Conservation (phyloP, 805 yeast species). For the Barnettozyma californica region DNA sequence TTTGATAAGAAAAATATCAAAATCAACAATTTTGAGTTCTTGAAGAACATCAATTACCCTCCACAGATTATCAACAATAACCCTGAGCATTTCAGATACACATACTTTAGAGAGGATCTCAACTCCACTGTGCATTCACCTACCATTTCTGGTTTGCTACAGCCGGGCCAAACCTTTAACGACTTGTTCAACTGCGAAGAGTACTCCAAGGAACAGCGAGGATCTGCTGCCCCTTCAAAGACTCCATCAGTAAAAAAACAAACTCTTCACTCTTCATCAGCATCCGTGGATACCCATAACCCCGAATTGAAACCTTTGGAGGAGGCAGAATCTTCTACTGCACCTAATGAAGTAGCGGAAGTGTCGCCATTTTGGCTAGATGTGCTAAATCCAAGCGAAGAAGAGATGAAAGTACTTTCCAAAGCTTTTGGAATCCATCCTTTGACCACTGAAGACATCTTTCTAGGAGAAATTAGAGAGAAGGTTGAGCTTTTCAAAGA, state of each 20-base stretch:
- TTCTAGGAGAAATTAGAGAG: slow-evolving; percentile 89
- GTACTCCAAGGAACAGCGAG: slow-evolving; percentile 12
- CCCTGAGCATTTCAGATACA: slow-evolving; percentile 66
- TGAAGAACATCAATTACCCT: slow-evolving; percentile 32
- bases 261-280: not conserved
- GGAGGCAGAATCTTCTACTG: not conserved
- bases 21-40: slow-evolving; percentile 18
- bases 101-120: slow-evolving; percentile 87
- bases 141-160: slow-evolving; percentile 73
- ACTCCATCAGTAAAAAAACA: slow-evolving; percentile 2
- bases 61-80: slow-evolving; percentile 40
- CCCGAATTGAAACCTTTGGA: slow-evolving; percentile 6
- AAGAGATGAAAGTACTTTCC: slow-evolving; percentile 87
- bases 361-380: slow-evolving; percentile 88
- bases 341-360: slow-evolving; percentile 24
- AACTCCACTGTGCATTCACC: slow-evolving; percentile 89
- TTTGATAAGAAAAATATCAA: slow-evolving; percentile 45
- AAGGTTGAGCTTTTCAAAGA: slow-evolving; percentile 89
- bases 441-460: slow-evolving; percentile 90
- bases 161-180: slow-evolving; percentile 53
- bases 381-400: slow-evolving; percentile 89
- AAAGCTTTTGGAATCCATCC: slow-evolving; percentile 96
- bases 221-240: slow-evolving; percentile 2
- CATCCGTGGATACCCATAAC: slow-evolving; percentile 8
- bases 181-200: slow-evolving; percentile 54